Percentiles rank a stretch among this genome's conserved stretches.
Conservation (phyloP, 2,329 filamentous ascomycete genomes). For the Helotiales sp. region DNA sequence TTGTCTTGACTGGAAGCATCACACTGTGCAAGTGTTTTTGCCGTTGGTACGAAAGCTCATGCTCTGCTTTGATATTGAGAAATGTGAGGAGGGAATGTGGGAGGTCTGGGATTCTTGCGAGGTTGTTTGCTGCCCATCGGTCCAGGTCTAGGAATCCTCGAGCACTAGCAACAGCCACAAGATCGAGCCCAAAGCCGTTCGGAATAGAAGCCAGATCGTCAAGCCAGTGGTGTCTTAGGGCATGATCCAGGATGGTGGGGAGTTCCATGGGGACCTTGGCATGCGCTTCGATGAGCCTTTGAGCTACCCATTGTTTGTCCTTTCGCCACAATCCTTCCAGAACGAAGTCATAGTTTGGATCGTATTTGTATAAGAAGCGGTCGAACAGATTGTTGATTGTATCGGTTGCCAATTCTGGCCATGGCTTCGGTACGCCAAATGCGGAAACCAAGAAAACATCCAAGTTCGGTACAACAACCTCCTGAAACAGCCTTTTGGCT, state of each 20-base stretch:
- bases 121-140: conserved; percentile 77
- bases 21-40: conserved; percentile 70
- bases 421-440: conserved; percentile 77
- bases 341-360: conserved; percentile 83
- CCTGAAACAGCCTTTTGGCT: conserved; percentile 68
- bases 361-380: conserved; percentile 79
- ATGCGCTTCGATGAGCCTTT: conserved; percentile 78
- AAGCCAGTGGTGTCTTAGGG: conserved; percentile 81
- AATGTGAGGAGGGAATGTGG: conserved; percentile 78
- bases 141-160: conserved; percentile 79
- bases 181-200: conserved; percentile 85
- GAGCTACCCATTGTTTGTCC: conserved; percentile 84
- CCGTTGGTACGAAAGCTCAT: conserved; percentile 77
- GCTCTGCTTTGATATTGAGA: conserved; percentile 79
- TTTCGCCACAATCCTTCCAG: conserved; percentile 91
- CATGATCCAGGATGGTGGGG: conserved; percentile 76
- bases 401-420: conserved; percentile 75
- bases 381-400: conserved; percentile 80
- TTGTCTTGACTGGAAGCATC: conserved; percentile 82
- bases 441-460: conserved; percentile 81
- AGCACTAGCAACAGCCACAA: conserved; percentile 84
- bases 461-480: conserved; percentile 73
- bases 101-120: conserved; percentile 70
- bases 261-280: conserved; percentile 71
- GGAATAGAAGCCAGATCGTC: conserved; percentile 67